Evolutionary conservation across 73 alveolate species (phyloP).

Genomic region (Paramecium caudatum): DNA sequence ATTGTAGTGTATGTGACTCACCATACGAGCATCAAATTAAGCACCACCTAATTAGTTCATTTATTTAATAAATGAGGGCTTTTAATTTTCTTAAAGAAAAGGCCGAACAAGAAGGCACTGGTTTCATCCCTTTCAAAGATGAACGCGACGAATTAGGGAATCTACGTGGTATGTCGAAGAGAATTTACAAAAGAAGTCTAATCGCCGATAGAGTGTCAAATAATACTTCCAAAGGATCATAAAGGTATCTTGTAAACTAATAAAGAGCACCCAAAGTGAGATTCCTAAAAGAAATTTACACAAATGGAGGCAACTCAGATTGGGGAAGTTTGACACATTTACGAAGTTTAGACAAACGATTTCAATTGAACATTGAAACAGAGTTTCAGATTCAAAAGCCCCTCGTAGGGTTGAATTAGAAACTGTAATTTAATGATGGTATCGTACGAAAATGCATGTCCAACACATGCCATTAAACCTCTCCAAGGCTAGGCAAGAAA

Average conservation of each 20-base stretch:
- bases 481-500: conserved; percentile 8
- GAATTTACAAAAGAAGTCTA: background rate
- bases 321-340: conserved; percentile 20
- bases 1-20: too few relatives aligned
- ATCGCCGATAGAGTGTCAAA: background rate
- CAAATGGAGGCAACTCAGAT: conserved; percentile 20
- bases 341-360: background rate
- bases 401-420: background rate
- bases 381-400: background rate
- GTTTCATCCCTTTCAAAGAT: conserved; percentile 20
- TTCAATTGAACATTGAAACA: conserved; percentile 11
- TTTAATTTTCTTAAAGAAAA: background rate
- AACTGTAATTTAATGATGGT: background rate
- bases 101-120: conserved; percentile 34
- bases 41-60: too few relatives aligned
- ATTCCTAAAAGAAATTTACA: conserved; percentile 4
- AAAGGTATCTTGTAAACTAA: background rate
- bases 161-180: background rate
- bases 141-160: conserved; percentile 53
- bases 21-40: too few relatives aligned
- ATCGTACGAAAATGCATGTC: background rate
- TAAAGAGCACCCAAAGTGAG: background rate
- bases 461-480: background rate
- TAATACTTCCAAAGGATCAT: conserved; percentile 22
- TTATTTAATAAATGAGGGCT: conserved; percentile 4